Base-by-base conservation (phyloP, 331 rosid genomes). In the Saraca asoca region DNA sequence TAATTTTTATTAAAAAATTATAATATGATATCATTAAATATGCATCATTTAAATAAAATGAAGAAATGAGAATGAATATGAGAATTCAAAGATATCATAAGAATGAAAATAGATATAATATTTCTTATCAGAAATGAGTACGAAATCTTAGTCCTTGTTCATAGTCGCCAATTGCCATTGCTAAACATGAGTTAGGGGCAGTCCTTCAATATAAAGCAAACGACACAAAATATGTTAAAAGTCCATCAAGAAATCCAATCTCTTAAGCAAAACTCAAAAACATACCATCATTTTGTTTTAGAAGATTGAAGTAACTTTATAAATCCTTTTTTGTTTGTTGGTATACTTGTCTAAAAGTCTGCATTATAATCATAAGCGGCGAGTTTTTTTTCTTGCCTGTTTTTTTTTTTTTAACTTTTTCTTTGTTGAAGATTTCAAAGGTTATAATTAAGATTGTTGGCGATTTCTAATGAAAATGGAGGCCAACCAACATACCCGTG, bases 401-500 rank as follows among this genome's bases (percentile, higher is more conserved):
- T 35, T 37, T 37, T 6, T 37, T 68, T 56, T 12, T 77, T 72
- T 53, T 69, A 50, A 57, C 82, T 79, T 80, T 76, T 76, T 63
- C 38, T 53, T 49, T n/a, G n/a, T 50, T 58, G 55, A 69, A 71
- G 77, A 74, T 81, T 84, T 86, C 85, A 88, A 88, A 80, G 80
- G 78, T 74, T 79, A 88, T 86, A 79, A 91, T 91, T 79, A 78
- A 68, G 64, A 65, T 74, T 81, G 80, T 80, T 66, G 85, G 69
- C 69, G 38, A 77, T 74, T 83, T 72, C 13, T 76, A 71, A 73
- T 74, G 90, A 78, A 35, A 37, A 5, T 82, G 87, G 90, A 90
- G 83, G 93, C 85, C 95, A 84, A 64, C 91, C 85, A 74, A 79
- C 66, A 71, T 64, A 69, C 78, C 84, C 95, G 79, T 90, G 88